Conservation (phyloP, 495 filamentous ascomycete species). For the Trichoderma parareesei region DNA sequence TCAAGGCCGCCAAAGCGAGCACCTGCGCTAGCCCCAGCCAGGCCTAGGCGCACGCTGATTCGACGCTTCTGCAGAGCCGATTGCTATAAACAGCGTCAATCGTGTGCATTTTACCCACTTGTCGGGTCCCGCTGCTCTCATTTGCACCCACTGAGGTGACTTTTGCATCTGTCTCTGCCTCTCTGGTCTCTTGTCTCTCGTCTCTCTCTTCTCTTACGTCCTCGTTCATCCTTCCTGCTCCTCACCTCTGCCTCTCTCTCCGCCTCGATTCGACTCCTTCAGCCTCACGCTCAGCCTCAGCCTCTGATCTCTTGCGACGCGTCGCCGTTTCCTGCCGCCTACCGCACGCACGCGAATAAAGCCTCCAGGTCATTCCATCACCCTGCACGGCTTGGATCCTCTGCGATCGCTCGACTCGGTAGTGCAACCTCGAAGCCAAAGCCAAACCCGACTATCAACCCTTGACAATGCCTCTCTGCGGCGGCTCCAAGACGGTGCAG, state of each 20-base stretch:
- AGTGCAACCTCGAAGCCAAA: neutral
- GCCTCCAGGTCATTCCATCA: neutral
- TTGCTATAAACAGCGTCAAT: constrained; percentile 5
- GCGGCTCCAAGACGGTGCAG: constrained; percentile 69
- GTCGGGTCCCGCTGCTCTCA: neutral
- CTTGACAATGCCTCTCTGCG: constrained; percentile 52
- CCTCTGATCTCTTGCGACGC: neutral
- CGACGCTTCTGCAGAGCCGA: neutral
- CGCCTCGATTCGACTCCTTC: neutral
- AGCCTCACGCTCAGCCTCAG: neutral
- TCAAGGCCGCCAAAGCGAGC: too few relatives aligned
- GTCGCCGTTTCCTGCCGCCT: neutral
- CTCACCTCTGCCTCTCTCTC: neutral
- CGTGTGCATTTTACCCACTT: neutral
- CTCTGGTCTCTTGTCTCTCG: neutral
- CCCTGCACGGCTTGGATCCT: too few relatives aligned
- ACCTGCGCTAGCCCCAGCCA: neutral
- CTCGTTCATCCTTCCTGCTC: neutral
- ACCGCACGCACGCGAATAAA: neutral
- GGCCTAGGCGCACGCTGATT: neutral
- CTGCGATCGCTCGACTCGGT: neutral
- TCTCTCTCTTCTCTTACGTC: neutral
- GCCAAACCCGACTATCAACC: neutral
- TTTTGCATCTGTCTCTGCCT: neutral
- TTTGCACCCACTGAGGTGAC: neutral